These are phyloP conservation scores for Pelargonium australe DNA, from an alignment of 441 rosid genomes.

Conservation along the genomic window DNA sequence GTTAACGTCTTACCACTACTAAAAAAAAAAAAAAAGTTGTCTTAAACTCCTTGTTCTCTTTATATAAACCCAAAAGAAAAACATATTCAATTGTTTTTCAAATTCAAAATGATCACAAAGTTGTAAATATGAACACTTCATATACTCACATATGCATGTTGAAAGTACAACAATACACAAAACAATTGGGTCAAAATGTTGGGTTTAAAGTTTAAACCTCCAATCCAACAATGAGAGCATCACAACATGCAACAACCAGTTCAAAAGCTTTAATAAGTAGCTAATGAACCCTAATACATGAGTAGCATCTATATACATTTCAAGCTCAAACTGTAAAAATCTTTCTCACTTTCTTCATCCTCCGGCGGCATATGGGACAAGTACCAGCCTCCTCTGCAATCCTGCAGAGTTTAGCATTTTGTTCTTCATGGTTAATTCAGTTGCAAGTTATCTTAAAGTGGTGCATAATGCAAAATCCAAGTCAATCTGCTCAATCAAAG, in stretches of 20 bases:
- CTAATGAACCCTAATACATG: no score
- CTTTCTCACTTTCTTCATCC: slow-evolving; percentile 49
- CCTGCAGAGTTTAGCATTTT: slow-evolving; percentile 26
- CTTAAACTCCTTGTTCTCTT: no score
- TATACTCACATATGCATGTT: background rate
- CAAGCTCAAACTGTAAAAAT: slow-evolving; percentile 40
- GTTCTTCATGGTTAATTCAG: background rate
- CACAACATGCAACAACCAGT: background rate
- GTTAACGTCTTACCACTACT: no score
- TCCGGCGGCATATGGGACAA: slow-evolving; percentile 50
- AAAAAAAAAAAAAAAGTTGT: no score
- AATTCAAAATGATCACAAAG: no score
- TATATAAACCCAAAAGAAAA: no score
- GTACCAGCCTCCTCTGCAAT: slow-evolving; percentile 38
- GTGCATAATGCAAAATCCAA: background rate
- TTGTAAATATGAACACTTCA: background rate
- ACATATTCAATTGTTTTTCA: no score
- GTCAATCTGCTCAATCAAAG: background rate
- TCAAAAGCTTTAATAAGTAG: background rate
- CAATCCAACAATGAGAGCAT: background rate
- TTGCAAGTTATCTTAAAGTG: background rate
- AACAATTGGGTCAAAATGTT: background rate
- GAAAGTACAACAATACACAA: background rate
- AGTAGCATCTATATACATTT: no score
- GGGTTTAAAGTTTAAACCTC: background rate